Conservation (phyloP, 352 stramenopile genomes). For the Globisporangium polare region DNA sequence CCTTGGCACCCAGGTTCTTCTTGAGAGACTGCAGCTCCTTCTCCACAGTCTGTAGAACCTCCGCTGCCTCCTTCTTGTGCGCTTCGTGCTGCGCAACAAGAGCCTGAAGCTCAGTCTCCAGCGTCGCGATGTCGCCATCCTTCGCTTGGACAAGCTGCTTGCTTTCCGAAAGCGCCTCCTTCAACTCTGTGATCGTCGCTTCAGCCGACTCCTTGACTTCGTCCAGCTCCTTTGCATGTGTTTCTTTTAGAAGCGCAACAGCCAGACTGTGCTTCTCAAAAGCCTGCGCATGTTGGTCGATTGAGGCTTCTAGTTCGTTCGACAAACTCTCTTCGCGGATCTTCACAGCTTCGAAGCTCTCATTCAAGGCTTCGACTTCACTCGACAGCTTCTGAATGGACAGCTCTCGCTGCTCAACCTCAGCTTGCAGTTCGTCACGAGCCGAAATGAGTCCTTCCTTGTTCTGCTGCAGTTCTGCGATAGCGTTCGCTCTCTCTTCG, state of each 20-base stretch:
- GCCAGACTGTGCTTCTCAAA: background rate
- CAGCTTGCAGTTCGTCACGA: background rate
- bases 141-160: background rate
- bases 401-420: background rate
- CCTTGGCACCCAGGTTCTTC: conserved; percentile 1
- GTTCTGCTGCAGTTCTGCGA: background rate
- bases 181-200: background rate
- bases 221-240: conserved; percentile 13
- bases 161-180: background rate
- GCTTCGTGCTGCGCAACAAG: background rate
- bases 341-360: background rate
- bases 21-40: conserved; percentile 8
- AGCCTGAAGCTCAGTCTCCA: background rate
- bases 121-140: conserved; percentile 12
- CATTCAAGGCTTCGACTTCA: background rate
- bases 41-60: background rate
- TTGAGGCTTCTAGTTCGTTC: background rate
- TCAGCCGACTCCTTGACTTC: conserved; percentile 11
- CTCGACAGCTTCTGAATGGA: background rate
- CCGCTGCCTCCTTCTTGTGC: background rate
- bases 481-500: background rate
- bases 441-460: background rate
- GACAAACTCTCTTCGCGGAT: background rate
- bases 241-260: conserved; percentile 8
- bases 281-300: background rate